These are phyloP conservation scores for Synchytrium microbalum DNA, from an alignment of 371 early-diverging fungal genomes.

Conservation along the genomic window DNA sequence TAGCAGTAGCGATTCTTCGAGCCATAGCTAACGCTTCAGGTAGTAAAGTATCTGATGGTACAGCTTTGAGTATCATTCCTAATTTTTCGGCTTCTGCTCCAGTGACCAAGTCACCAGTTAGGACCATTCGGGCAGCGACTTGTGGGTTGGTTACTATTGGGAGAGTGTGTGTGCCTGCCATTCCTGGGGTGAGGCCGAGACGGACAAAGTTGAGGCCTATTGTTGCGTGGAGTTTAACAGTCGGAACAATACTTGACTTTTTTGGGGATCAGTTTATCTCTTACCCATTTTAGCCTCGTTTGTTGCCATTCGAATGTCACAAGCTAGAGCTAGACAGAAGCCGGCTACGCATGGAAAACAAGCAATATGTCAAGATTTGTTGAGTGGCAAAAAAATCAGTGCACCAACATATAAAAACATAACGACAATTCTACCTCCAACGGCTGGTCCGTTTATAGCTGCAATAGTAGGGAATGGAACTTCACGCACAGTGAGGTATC, in stretches of 20 bases:
- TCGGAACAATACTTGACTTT: too few species aligned
- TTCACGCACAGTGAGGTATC: slow-evolving; percentile 16
- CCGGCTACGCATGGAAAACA: slow-evolving; percentile 26
- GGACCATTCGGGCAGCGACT: slow-evolving; percentile 22
- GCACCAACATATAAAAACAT: too few species aligned
- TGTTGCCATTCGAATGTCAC: slow-evolving; percentile 23
- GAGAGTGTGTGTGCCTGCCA: slow-evolving; percentile 17
- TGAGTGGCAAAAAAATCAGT: too few species aligned
- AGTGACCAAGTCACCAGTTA: slow-evolving; percentile 28
- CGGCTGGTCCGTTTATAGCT: slow-evolving; percentile 23
- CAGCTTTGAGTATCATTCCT: slow-evolving; percentile 18
- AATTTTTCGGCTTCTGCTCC: slow-evolving; percentile 19
- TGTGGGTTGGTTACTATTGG: slow-evolving; percentile 14
- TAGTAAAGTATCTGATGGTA: slow-evolving; percentile 1
- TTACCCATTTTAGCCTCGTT: slow-evolving; percentile 12
- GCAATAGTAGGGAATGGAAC: slow-evolving; percentile 31
- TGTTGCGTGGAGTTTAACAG: not conserved
- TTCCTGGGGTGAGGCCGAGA: slow-evolving; percentile 32
- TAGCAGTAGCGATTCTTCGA: slow-evolving; percentile 17
- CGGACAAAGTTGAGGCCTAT: slow-evolving; percentile 29
- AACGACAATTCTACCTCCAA: too few species aligned
- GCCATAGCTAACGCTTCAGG: slow-evolving; percentile 16
- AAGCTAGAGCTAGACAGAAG: slow-evolving; percentile 23
- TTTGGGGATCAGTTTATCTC: too few species aligned
- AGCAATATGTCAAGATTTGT: too few species aligned